These are phyloP conservation scores for Gynochthodes officinalis DNA, from an alignment of 257 asterid genomes.

Conservation along the genomic window DNA sequence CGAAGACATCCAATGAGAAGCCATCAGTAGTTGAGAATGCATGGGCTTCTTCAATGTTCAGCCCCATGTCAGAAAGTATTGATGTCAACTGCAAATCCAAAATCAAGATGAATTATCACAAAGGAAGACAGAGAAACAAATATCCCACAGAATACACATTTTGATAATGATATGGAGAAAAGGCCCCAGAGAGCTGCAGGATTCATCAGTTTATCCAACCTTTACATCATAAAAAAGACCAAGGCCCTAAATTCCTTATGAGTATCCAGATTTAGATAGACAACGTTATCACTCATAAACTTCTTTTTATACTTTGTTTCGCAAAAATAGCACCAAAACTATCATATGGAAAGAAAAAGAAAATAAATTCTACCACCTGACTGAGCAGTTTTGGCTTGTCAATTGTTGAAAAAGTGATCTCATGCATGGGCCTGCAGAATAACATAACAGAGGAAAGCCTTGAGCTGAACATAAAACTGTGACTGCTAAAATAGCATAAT, in stretches of 20 bases:
- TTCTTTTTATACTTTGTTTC: not conserved
- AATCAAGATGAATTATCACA: not conserved
- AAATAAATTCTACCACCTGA: slow-evolving; percentile 30
- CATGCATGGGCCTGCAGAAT: slow-evolving; percentile 52
- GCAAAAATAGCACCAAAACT: not conserved
- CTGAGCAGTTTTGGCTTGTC: slow-evolving; percentile 51
- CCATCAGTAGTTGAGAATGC: slow-evolving; percentile 55
- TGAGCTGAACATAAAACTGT: not conserved
- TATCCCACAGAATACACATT: not conserved
- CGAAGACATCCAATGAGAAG: slow-evolving; percentile 54
- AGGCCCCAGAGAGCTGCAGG: not conserved
- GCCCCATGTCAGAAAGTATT: slow-evolving; percentile 47
- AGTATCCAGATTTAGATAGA: not conserved
- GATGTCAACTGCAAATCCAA: slow-evolving; percentile 38
- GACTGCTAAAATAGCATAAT: not conserved
- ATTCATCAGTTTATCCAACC: not conserved
- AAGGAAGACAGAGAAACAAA: not conserved
- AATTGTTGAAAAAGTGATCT: slow-evolving; percentile 45
- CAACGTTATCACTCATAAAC: no score
- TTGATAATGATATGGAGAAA: not conserved
- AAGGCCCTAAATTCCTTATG: not conserved
- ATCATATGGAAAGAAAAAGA: not conserved
- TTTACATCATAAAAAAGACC: not conserved
- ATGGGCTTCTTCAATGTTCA: slow-evolving; percentile 60
- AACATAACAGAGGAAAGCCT: not conserved